Evolutionary conservation across 495 filamentous ascomycete genomes (phyloP).

Genomic region (Penicillium flavigenum): DNA sequence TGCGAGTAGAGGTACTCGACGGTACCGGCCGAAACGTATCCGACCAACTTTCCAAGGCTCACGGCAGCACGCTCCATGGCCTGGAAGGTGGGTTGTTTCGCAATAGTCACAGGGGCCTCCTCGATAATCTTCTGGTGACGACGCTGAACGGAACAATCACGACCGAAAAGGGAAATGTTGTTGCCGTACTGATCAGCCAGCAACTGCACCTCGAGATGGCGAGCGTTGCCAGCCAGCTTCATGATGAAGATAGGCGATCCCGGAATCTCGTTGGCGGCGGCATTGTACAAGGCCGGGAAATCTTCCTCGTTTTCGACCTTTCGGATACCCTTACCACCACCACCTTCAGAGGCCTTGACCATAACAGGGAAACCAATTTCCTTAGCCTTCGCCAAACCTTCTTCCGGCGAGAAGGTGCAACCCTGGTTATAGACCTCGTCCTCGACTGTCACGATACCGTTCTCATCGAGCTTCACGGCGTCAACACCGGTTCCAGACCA

Average conservation of each 20-base stretch:
- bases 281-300: slow-evolving; percentile 84
- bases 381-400: slow-evolving; percentile 81
- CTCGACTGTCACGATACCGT: slow-evolving; percentile 89
- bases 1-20: slow-evolving; percentile 99
- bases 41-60: slow-evolving; percentile 86
- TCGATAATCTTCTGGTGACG: slow-evolving; percentile 99
- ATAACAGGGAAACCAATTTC: slow-evolving; percentile 98
- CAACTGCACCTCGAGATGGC: slow-evolving; percentile 96
- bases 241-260: slow-evolving; percentile 99
- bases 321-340: slow-evolving; percentile 98
- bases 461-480: slow-evolving; percentile 69
- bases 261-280: slow-evolving; percentile 96
- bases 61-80: slow-evolving; percentile 97
- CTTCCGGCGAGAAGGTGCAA: slow-evolving; percentile 82
- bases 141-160: slow-evolving; percentile 98
- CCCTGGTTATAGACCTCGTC: slow-evolving; percentile 86
- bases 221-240: slow-evolving; percentile 95
- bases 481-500: slow-evolving; percentile 96
- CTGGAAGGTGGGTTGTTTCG: slow-evolving; percentile 82
- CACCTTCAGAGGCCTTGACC: slow-evolving; percentile 99
- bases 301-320: slow-evolving; percentile 86
- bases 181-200: slow-evolving; percentile 99
- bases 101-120: slow-evolving; percentile 96
- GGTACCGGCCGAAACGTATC: slow-evolving; percentile 97
- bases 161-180: slow-evolving; percentile 97